These are phyloP conservation scores for Acorus calamus DNA, from an alignment of 106 monocot species.

Conservation along the genomic window DNA sequence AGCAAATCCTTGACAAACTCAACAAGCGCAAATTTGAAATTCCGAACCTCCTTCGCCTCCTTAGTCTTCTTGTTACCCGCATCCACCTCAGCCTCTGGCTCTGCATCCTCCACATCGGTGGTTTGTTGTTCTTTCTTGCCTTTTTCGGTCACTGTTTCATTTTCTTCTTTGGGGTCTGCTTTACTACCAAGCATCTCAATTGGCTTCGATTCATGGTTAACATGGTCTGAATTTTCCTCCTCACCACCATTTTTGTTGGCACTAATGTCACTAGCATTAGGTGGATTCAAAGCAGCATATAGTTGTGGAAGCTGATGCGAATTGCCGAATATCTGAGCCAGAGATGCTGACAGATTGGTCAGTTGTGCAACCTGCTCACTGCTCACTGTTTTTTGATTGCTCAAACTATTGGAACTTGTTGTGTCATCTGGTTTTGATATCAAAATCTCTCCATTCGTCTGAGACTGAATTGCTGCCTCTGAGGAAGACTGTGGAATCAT, in stretches of 20 bases:
- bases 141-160: conserved; percentile 18
- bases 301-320: conserved; percentile 31
- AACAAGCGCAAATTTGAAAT: conserved; percentile 81
- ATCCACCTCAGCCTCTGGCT: conserved; percentile 24
- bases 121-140: conserved; percentile 21
- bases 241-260: background rate
- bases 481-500: background rate
- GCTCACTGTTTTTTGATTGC: conserved; percentile 37
- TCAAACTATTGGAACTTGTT: conserved; percentile 14
- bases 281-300: conserved; percentile 36
- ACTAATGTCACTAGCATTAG: conserved; percentile 4
- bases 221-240: background rate
- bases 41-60: conserved; percentile 45
- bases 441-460: background rate
- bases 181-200: conserved; percentile 1
- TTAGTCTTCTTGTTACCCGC: conserved; percentile 43
- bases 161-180: conserved; percentile 9
- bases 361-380: conserved; percentile 67
- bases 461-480: background rate
- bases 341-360: conserved; percentile 69
- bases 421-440: conserved; percentile 4
- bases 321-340: conserved; percentile 58
- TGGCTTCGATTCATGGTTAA: conserved; percentile 2
- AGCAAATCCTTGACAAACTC: conserved; percentile 84
- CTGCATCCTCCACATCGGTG: conserved; percentile 14